A percentile compares a stretch with the other conserved stretches of the same genome.
Conservation (phyloP, 192 early-diverging fungal genomes). For the Rhizophlyctis rosea region DNA sequence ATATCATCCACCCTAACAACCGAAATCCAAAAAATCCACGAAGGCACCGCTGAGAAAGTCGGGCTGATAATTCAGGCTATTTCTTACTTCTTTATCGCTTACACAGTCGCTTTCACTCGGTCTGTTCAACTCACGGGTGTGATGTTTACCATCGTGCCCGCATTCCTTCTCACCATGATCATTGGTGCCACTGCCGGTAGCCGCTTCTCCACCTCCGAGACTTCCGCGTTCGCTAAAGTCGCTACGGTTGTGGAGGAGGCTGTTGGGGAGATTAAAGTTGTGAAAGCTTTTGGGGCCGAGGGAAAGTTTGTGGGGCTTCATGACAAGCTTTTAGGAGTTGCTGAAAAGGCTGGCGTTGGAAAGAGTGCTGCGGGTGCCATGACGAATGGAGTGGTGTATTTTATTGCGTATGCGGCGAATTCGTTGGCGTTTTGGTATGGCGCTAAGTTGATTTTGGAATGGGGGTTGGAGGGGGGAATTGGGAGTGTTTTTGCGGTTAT, state of each 20-base stretch:
- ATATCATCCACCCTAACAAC: neutral
- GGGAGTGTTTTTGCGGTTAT: constrained; percentile 9
- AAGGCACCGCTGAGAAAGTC: constrained; percentile 31
- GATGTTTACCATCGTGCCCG: constrained; percentile 67
- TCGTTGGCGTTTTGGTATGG: constrained; percentile 11
- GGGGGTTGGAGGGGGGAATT: neutral
- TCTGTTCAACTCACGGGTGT: constrained; percentile 72
- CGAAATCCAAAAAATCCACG: constrained; percentile 21
- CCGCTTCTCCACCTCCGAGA: neutral
- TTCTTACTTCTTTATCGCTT: constrained; percentile 12
- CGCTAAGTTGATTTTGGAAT: constrained; percentile 9
- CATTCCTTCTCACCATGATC: constrained; percentile 41
- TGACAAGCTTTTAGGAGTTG: constrained; percentile 68
- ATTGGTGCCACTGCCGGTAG: neutral
- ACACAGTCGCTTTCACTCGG: constrained; percentile 22
- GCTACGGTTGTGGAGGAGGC: constrained; percentile 75
- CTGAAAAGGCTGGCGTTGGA: constrained; percentile 64
- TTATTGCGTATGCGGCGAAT: constrained; percentile 18
- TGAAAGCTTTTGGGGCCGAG: constrained; percentile 24
- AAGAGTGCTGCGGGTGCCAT: constrained; percentile 55
- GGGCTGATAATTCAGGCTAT: constrained; percentile 17
- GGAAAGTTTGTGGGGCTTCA: constrained; percentile 36
- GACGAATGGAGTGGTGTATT: constrained; percentile 11
- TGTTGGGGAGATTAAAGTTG: constrained; percentile 69
- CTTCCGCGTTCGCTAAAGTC: constrained; percentile 66